Evolutionary conservation across 1,139 yeast species (phyloP), one percentile per base, ranked within the genome.

Genomic region (Pichia sp.): DNA sequence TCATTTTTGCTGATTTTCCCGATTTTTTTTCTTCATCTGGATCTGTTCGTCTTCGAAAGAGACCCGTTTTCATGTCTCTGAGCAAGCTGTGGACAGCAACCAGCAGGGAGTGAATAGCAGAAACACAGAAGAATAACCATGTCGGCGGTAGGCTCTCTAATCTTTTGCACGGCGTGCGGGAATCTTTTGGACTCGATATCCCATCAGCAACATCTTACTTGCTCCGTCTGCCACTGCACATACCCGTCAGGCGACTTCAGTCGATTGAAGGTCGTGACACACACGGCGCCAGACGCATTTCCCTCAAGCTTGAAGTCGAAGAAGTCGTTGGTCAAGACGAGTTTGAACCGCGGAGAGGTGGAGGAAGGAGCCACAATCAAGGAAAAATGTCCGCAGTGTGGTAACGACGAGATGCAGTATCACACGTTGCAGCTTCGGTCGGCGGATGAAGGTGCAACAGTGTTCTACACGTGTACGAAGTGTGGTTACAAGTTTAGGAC

Each of bases 391-490:
- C 98, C 98, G 27, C 85, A 91, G 72, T 93, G 99, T 81, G 97
- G 96, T 51, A 82, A 92, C 71, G 97, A 93, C 67, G 97, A 93
- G 73, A 95, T 95, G 99, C 93, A 86, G 69, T 93, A 93, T 71
- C 97, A 93, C 69, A 93, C 99, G 9, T 77, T 93, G 65, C 99
- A 93, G 73, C 80, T 93, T 64, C 83, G 99, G 75, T 88, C 96
- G 53, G 99, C 99, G 2, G 99, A 93, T 79, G 99, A 93, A 79
- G 99, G 99, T 77, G 95, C 95, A 34, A 87, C 95, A 6, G 95
- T 87, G 36, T 95, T 93, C 70, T 95, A 93, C 74, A 92, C 99
- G 1, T 93, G 99, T 76, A 87, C 96, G 1, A 75, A 80, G 51
- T 93, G 99, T 78, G 93, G 93, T 47, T 90, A 92, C 78, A 83